phyloP scores from a whole-genome alignment of 1,139 yeast species.

The Hyphopichia wangnamkhiaoensis region DNA sequence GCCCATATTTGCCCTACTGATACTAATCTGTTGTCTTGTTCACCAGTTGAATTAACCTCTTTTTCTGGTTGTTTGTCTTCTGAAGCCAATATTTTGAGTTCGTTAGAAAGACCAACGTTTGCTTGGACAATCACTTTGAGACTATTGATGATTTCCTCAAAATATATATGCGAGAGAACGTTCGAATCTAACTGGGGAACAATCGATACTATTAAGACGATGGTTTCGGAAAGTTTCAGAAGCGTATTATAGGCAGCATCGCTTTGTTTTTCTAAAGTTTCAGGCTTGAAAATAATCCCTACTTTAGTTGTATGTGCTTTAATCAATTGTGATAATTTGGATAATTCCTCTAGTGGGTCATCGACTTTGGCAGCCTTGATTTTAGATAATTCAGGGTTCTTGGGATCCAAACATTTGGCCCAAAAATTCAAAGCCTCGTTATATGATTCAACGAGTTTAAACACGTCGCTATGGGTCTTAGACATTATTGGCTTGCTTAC shows the following conservation, averaged over 20 bases:
- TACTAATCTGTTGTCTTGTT: conserved; percentile 45
- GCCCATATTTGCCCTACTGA: conserved; percentile 70
- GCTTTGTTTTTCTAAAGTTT: conserved; percentile 36
- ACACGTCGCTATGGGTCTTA: conserved; percentile 22
- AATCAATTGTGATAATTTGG: conserved; percentile 58
- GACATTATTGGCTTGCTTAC: conserved; percentile 1
- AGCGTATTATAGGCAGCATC: conserved; percentile 57
- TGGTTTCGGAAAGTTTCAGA: conserved; percentile 47
- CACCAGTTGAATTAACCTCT: no score
- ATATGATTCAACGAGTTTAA: conserved; percentile 30
- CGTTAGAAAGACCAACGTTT: conserved; percentile 22
- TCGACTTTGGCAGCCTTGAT: conserved; percentile 37
- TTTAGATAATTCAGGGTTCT: conserved; percentile 8
- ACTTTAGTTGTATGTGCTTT: conserved; percentile 79
- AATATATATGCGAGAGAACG: conserved; percentile 41
- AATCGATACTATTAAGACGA: conserved; percentile 48
- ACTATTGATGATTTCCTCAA: conserved; percentile 35
- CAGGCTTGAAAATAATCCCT: conserved; percentile 74
- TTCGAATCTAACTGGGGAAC: conserved; percentile 41
- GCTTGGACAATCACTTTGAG: conserved; percentile 31
- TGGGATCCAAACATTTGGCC: conserved; percentile 18
- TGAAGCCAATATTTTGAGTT: conserved; percentile 29
- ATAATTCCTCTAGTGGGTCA: conserved; percentile 56
- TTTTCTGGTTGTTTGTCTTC: conserved; percentile 21
- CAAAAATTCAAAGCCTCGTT: conserved; percentile 38